Evolutionary conservation across 495 filamentous ascomycete genomes (phyloP), one percentile per base, ranked within the genome.

Genomic region (Tuber microsphaerosporum): DNA sequence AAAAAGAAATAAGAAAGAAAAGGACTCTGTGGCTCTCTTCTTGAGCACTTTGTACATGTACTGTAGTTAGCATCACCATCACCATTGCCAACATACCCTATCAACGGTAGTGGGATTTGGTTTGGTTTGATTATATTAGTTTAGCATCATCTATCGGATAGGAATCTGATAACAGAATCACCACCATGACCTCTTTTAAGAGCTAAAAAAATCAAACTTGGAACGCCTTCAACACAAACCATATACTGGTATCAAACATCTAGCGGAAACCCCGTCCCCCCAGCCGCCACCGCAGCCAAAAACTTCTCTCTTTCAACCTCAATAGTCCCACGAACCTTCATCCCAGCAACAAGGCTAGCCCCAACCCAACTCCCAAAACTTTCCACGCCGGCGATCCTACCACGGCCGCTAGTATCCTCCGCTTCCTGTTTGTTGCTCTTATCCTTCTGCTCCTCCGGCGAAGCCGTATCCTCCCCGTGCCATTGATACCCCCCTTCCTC

Each of bases 291-390:
- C 0, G 76, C 73, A 26, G 69, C 75, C 61, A 82, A 56, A 61
- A 82, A 82, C 48, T 76, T 82, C 70, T 99, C 96, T 61, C 92
- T 86, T 77, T 98, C 96, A 51, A 98, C 88, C 79, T 94, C 91
- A 3, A 94, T 90, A 69, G 94, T 85, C 0, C 93, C 91, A 42
- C 89, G 89, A 41, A 95, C 86, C 78, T 94, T 94, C 78, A 97
- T 85, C 71, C 90, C 90, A 0, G 91, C 90, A 2, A 94, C 84
- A 72, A 99, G 82, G 84, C 93, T 97, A 7, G 90, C 94, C 26
- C 95, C 95, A 48, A 90, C 89, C 94, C 95, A 99, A 9, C 93
- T 86, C 0, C 95, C 95, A 0, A 98, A 85, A 8, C 91, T 93
- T 80, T 96, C 92, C 19, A 97, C 85, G 22, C 91, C 92, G 2